Conservation (phyloP, 2,329 filamentous ascomycete species). For the Diaporthe sp. region DNA sequence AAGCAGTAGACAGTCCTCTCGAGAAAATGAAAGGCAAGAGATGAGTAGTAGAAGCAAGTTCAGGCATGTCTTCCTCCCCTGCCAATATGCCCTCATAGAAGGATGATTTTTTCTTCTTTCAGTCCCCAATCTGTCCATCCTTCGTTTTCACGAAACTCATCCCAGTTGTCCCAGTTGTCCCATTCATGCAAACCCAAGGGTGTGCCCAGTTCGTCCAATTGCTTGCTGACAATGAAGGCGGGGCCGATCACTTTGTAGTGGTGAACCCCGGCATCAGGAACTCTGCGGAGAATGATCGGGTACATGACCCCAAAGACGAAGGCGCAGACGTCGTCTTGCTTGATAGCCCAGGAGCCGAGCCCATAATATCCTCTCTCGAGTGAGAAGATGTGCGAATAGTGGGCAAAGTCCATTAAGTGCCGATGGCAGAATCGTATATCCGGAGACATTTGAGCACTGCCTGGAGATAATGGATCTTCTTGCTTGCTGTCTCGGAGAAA, state of each 20-base stretch:
- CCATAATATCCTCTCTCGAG: not conserved
- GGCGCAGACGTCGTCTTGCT: not conserved
- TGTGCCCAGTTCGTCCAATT: not conserved
- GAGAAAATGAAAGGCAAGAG: no score
- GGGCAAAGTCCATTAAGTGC: fast-evolving
- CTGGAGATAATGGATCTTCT: not conserved
- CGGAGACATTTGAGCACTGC: not conserved
- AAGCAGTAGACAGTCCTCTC: no score
- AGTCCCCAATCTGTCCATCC: not conserved
- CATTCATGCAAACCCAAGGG: fast-evolving
- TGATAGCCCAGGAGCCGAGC: not conserved
- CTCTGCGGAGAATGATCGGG: not conserved
- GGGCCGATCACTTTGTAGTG: not conserved
- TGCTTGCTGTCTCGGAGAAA: not conserved
- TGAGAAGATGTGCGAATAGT: not conserved
- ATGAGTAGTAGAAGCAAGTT: not conserved
- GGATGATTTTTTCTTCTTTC: not conserved
- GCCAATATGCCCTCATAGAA: not conserved
- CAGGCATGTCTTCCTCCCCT: not conserved
- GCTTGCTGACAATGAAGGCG: not conserved
- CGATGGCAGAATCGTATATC: not conserved
- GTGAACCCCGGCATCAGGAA: not conserved
- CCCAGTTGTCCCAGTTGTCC: fast-evolving
- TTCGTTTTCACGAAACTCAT: not conserved
- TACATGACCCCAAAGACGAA: not conserved